Conservation (phyloP, 2,329 filamentous ascomycete species). For the Botrytis tulipae region DNA sequence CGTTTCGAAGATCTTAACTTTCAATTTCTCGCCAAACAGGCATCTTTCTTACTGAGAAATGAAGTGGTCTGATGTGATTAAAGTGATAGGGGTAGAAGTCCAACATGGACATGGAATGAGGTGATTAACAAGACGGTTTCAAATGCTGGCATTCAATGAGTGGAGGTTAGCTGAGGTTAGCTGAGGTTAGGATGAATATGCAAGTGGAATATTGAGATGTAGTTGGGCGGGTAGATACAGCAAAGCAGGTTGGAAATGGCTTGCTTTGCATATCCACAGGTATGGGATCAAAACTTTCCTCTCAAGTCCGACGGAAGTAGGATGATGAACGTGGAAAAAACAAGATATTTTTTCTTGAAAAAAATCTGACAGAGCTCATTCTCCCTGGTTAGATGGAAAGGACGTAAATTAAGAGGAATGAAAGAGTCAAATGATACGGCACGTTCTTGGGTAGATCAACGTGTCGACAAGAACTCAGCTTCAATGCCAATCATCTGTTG, state of each 20-base stretch:
- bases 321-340: constrained; percentile 16
- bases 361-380: background rate
- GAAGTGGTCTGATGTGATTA: constrained; percentile 7
- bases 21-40: background rate
- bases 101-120: background rate
- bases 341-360: background rate
- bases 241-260: constrained; percentile 7
- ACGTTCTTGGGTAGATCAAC: constrained; percentile 7
- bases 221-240: constrained; percentile 3
- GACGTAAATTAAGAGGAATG: background rate
- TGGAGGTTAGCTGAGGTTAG: background rate
- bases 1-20: background rate
- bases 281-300: constrained; percentile 13
- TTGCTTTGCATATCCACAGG: constrained; percentile 3
- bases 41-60: background rate
- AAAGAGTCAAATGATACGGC: background rate
- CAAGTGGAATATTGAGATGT: constrained; percentile 1
- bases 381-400: background rate
- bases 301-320: constrained; percentile 15
- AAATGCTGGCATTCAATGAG: background rate
- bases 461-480: background rate
- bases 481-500: background rate
- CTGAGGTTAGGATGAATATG: background rate
- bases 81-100: background rate
- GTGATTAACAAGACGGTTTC: constrained; percentile 5